Percentiles rank a stretch among this genome's conserved stretches.
These are phyloP conservation scores for Panus rudis DNA, from an alignment of 768 basidiomycete genomes.

Conservation along the genomic window DNA sequence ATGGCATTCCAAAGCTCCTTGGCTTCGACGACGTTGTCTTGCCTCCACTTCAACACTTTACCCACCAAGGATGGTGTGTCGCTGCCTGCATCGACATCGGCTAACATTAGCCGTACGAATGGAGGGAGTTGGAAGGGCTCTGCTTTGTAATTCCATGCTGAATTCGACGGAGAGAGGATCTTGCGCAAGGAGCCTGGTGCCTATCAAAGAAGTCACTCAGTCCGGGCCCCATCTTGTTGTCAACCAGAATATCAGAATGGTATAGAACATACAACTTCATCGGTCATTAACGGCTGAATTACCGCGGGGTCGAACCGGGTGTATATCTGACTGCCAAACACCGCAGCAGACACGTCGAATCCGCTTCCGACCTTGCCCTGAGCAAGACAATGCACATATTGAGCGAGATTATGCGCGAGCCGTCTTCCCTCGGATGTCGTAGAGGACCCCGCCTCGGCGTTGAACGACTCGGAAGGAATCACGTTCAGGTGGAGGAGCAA, in stretches of 20 bases:
- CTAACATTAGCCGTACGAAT: conserved; percentile 75
- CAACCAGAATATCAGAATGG: neutral
- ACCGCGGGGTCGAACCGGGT: conserved; percentile 76
- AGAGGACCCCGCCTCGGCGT: conserved; percentile 19
- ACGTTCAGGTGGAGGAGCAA: conserved; percentile 71
- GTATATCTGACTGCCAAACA: conserved; percentile 92
- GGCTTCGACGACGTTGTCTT: conserved; percentile 50
- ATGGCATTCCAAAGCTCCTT: conserved; percentile 58
- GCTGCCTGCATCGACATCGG: conserved; percentile 94
- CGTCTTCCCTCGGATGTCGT: conserved; percentile 36
- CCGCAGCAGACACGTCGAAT: conserved; percentile 92
- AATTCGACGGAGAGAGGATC: conserved; percentile 56
- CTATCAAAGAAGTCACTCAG: neutral
- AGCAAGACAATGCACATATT: conserved; percentile 91
- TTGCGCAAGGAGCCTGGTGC: conserved; percentile 29
- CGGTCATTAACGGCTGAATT: conserved; percentile 57
- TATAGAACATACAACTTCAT: conserved; percentile 32
- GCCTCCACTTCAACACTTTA: conserved; percentile 86
- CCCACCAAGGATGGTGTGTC: conserved; percentile 93
- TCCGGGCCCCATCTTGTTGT: neutral
- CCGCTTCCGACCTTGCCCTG: conserved; percentile 98
- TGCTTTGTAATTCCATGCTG: conserved; percentile 67
- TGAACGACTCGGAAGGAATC: conserved; percentile 46
- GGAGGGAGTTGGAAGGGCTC: conserved; percentile 79
- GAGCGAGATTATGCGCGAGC: conserved; percentile 87